phyloP scores from a whole-genome alignment of 176 grass and related monocot species.

The Oryza meyeriana region DNA sequence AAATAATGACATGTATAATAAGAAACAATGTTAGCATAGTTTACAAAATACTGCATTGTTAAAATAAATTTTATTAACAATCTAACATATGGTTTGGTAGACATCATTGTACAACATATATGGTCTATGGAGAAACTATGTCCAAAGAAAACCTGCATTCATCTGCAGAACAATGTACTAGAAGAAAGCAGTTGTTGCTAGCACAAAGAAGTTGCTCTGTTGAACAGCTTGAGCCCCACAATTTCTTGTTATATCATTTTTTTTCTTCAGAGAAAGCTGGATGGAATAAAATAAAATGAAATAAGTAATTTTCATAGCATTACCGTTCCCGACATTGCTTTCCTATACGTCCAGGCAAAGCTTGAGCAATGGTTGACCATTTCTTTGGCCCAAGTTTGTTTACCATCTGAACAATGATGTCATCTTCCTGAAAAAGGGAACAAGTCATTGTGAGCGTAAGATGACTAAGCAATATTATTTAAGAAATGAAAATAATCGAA shows the following conservation, averaged over 20 bases:
- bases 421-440: constrained; percentile 72
- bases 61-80: constrained; percentile 5
- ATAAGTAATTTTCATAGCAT: constrained; percentile 27
- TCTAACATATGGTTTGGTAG: background rate
- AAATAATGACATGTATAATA: background rate
- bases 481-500: constrained; percentile 28
- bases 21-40: background rate
- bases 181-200: background rate
- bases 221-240: background rate
- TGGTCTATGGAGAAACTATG: background rate
- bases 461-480: background rate
- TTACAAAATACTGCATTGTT: background rate
- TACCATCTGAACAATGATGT: constrained; percentile 97
- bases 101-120: background rate
- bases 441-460: background rate
- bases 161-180: background rate
- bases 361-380: constrained; percentile 96
- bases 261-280: constrained; percentile 8
- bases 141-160: constrained; percentile 3
- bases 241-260: background rate
- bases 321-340: constrained; percentile 99
- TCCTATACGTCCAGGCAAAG: constrained; percentile 92
- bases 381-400: constrained; percentile 84
- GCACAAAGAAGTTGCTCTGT: constrained; percentile 8
- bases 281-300: constrained; percentile 10